Conservation (phyloP, 1,284 basidiomycete species). For the Cutaneotrichosporon cavernicola region DNA sequence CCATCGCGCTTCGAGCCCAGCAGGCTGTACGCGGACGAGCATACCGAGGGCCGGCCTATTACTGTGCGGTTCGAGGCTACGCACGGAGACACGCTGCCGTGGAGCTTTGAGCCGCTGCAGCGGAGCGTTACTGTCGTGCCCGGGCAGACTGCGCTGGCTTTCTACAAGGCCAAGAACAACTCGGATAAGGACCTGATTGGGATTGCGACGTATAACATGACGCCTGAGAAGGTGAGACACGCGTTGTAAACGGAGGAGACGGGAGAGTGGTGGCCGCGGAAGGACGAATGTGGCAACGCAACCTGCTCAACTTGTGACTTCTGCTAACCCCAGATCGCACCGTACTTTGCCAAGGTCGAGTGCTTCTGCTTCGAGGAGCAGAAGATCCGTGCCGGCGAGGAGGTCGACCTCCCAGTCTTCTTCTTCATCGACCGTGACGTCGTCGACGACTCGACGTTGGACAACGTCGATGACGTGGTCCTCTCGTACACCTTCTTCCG, state of each 20-base stretch:
- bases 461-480: conserved; percentile 85
- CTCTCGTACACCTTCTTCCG: conserved; percentile 95
- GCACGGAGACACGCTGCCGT: conserved; percentile 81
- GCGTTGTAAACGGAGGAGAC: not conserved
- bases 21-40: conserved; percentile 71
- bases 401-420: conserved; percentile 95
- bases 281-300: not conserved
- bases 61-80: conserved; percentile 96
- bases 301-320: no score
- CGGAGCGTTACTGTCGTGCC: conserved; percentile 86
- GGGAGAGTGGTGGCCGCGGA: not conserved
- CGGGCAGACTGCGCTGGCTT: conserved; percentile 93
- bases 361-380: conserved; percentile 99
- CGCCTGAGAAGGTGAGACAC: conserved; percentile 50
- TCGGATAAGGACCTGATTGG: conserved; percentile 88
- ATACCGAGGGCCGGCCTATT: conserved; percentile 65
- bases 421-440: conserved; percentile 99
- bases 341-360: conserved; percentile 99
- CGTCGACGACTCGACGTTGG: conserved; percentile 83
- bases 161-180: conserved; percentile 90
- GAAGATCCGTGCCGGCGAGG: conserved; percentile 88
- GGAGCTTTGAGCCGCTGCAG: conserved; percentile 90
- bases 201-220: conserved; percentile 97
- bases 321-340: conserved; percentile 69
- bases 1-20: conserved; percentile 75